phyloP scores from a whole-genome alignment of 495 filamentous ascomycete genomes.

The Penicillium turbatum region DNA sequence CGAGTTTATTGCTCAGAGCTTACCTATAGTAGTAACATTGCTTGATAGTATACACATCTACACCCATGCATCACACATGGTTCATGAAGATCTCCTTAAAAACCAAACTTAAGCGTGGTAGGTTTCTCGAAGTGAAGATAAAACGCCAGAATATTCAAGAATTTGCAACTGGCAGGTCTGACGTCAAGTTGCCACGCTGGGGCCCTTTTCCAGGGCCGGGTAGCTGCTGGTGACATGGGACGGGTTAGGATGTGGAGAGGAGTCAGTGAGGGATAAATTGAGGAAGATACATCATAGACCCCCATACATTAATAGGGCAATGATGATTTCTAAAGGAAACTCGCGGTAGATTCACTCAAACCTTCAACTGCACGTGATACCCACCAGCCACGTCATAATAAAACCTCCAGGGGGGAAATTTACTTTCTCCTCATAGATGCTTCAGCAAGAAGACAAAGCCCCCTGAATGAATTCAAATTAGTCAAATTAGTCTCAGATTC shows the following conservation, averaged over 20 bases:
- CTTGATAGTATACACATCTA: too few relatives aligned
- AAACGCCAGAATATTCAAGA: not conserved
- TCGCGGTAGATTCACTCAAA: not conserved
- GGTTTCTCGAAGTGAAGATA: not conserved
- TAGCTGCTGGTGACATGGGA: constrained; percentile 4
- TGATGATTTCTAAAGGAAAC: not conserved
- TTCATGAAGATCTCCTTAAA: too few relatives aligned
- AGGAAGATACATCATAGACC: constrained; percentile 4
- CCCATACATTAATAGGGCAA: not conserved
- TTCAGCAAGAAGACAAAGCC: not conserved
- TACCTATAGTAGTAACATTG: too few relatives aligned
- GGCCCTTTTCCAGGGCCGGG: constrained; percentile 2
- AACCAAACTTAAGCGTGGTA: too few relatives aligned
- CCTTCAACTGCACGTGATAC: constrained; percentile 4
- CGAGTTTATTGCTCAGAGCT: too few relatives aligned
- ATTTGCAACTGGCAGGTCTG: not conserved
- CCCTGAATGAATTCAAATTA: not conserved
- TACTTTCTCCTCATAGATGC: constrained; percentile 1
- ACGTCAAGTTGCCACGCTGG: constrained; percentile 30
- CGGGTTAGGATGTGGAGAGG: constrained; percentile 5
- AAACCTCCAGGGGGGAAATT: constrained; percentile 4
- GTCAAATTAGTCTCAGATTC: too few relatives aligned
- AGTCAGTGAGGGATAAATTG: constrained; percentile 8
- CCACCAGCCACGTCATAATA: constrained; percentile 13
- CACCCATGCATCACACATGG: too few relatives aligned